phyloP scores from a whole-genome alignment of 2,329 filamentous ascomycete species.

The Colletotrichum destructivum region DNA sequence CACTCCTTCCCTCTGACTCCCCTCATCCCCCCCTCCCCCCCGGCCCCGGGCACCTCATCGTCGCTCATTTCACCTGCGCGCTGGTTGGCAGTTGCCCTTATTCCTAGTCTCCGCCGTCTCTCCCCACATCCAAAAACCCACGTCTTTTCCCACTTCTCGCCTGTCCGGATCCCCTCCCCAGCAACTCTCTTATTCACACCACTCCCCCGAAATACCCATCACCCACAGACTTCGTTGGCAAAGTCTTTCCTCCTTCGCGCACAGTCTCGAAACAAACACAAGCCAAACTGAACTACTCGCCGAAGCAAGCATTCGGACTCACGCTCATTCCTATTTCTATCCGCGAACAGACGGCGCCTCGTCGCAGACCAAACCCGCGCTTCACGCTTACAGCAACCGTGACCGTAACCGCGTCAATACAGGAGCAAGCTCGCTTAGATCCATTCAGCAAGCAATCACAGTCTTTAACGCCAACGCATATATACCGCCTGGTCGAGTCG shows the following conservation, averaged over 20 bases:
- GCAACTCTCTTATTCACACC: constrained; percentile 39
- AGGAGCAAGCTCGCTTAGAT: constrained; percentile 30
- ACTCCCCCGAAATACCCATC: constrained; percentile 16
- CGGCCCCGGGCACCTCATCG: not conserved
- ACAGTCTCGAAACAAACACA: constrained; percentile 42
- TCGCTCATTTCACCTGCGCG: constrained; percentile 17
- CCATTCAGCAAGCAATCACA: constrained; percentile 2
- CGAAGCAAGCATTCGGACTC: constrained; percentile 47
- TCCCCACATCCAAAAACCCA: constrained; percentile 40
- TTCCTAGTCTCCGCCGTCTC: constrained; percentile 1
- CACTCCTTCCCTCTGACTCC: not conserved
- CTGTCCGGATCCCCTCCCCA: constrained; percentile 3
- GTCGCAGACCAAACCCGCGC: constrained; percentile 42
- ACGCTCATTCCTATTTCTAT: constrained; percentile 41
- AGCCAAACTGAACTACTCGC: constrained; percentile 51
- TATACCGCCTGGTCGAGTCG: constrained; percentile 22
- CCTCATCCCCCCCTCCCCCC: not conserved
- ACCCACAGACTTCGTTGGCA: constrained; percentile 69
- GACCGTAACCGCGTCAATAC: constrained; percentile 21
- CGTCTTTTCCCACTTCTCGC: constrained; percentile 17
- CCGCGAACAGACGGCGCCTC: constrained; percentile 40
- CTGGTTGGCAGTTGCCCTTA: constrained; percentile 14
- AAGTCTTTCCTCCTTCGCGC: constrained; percentile 56
- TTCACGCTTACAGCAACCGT: not conserved
- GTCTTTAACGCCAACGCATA: constrained; percentile 20